Conservation (phyloP, 2,329 filamentous ascomycete genomes). For the Sclerotinia nivalis region DNA sequence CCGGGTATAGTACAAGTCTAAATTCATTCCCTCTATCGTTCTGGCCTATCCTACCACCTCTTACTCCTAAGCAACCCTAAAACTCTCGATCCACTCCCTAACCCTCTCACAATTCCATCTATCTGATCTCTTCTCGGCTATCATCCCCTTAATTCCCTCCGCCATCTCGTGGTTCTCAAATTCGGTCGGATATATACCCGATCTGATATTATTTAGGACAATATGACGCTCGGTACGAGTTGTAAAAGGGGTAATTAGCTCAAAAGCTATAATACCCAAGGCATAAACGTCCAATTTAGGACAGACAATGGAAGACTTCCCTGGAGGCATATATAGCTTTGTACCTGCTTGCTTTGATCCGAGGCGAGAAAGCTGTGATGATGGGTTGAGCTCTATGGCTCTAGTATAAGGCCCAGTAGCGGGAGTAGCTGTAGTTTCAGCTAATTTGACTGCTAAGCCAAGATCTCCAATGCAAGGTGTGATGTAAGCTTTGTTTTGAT, state of each 20-base stretch:
- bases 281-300: conserved; percentile 62
- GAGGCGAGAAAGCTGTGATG: conserved; percentile 19
- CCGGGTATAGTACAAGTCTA: background rate
- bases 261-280: conserved; percentile 62
- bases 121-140: conserved; percentile 25
- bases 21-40: background rate
- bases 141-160: conserved; percentile 35
- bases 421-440: conserved; percentile 26
- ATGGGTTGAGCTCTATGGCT: conserved; percentile 3
- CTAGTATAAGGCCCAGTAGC: conserved; percentile 1
- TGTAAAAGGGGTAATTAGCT: conserved; percentile 57
- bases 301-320: conserved; percentile 39
- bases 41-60: background rate
- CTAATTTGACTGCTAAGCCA: conserved; percentile 57
- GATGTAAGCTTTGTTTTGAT: conserved; percentile 45
- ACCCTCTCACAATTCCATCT: conserved; percentile 33
- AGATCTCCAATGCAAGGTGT: conserved; percentile 68
- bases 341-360: conserved; percentile 54
- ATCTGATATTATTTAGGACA: conserved; percentile 45
- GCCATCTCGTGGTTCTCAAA: conserved; percentile 34
- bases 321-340: conserved; percentile 57
- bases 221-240: conserved; percentile 51
- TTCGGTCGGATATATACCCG: conserved; percentile 28
- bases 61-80: background rate
- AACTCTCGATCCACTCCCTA: conserved; percentile 29